Evolutionary conservation across 2,329 filamentous ascomycete species (phyloP).

Genomic region (Cladosporium sp.): DNA sequence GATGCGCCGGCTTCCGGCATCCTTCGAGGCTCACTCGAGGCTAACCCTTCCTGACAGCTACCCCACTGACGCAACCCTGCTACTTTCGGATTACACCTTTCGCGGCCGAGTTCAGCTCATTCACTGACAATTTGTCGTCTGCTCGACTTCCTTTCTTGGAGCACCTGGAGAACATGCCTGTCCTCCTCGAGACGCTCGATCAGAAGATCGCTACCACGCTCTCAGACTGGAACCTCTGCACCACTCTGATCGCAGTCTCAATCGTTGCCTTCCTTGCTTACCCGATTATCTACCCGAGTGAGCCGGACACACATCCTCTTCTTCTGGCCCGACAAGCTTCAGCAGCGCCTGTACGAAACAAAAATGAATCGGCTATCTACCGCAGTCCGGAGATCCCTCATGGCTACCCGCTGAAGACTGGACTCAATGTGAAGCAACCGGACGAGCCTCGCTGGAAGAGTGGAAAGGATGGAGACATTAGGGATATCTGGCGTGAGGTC

Average conservation of each 20-base stretch:
- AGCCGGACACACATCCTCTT: conserved; percentile 89
- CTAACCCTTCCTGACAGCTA: neutral
- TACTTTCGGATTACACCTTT: neutral
- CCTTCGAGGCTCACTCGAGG: neutral
- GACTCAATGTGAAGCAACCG: conserved; percentile 76
- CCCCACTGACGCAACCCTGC: neutral
- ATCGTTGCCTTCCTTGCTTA: conserved; percentile 67
- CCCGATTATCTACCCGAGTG: conserved; percentile 64
- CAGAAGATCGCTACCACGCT: conserved; percentile 64
- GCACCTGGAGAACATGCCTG: conserved; percentile 31
- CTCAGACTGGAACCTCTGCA: conserved; percentile 77
- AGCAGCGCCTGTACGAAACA: conserved; percentile 72
- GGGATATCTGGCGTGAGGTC: conserved; percentile 82
- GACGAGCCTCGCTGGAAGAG: conserved; percentile 76
- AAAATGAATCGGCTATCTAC: conserved; percentile 81
- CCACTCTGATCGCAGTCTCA: conserved; percentile 64
- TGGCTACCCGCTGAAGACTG: conserved; percentile 72
- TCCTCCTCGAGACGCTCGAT: conserved; percentile 65
- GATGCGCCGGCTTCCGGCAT: neutral
- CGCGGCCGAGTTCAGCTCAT: neutral
- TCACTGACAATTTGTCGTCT: neutral
- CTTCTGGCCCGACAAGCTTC: conserved; percentile 81
- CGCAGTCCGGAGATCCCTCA: conserved; percentile 80
- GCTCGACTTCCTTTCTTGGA: neutral
- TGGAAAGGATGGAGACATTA: conserved; percentile 81